These are phyloP conservation scores for Areca catechu DNA, from an alignment of 176 grass and related monocot genomes.

Conservation along the genomic window DNA sequence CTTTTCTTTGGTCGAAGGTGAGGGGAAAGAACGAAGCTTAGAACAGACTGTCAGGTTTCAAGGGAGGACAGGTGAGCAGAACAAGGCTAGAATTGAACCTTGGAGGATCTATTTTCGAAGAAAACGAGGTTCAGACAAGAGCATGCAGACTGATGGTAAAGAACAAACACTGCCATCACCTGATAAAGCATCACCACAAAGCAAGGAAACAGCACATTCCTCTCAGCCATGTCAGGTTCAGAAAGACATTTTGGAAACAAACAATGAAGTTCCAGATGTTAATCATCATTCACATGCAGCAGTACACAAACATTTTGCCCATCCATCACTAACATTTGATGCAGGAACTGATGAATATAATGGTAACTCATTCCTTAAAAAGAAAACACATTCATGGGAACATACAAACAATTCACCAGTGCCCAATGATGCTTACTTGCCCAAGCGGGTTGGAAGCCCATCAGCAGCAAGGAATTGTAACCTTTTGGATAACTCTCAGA, in stretches of 20 bases:
- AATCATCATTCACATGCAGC: conserved; percentile 20
- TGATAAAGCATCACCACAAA: conserved; percentile 25
- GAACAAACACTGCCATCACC: conserved; percentile 36
- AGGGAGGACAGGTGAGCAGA: conserved; percentile 22
- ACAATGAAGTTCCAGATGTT: conserved; percentile 31
- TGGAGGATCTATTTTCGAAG: conserved; percentile 29
- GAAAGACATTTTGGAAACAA: conserved; percentile 17
- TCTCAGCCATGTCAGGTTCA: conserved; percentile 3
- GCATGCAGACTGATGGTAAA: conserved; percentile 18
- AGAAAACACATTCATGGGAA: conserved; percentile 32
- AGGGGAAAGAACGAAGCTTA: conserved; percentile 26
- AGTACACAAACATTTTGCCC: conserved; percentile 21
- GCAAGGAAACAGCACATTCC: conserved; percentile 23
- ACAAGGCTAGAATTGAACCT: conserved; percentile 25
- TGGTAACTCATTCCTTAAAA: conserved; percentile 32
- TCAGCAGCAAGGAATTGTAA: conserved; percentile 29
- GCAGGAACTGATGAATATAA: conserved; percentile 8
- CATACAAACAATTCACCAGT: conserved; percentile 24
- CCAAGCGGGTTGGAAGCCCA: conserved; percentile 28
- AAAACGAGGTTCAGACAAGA: conserved; percentile 15
- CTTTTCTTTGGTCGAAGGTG: conserved; percentile 37
- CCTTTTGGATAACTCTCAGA: conserved; percentile 37
- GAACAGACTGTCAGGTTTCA: conserved; percentile 31
- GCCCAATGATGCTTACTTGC: conserved; percentile 21
- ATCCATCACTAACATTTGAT: conserved; percentile 14